Percentiles rank a stretch among this genome's conserved stretches.
These are phyloP conservation scores for Chenopodium berlandieri DNA, from an alignment of 148 eudicot species.

Conservation along the genomic window DNA sequence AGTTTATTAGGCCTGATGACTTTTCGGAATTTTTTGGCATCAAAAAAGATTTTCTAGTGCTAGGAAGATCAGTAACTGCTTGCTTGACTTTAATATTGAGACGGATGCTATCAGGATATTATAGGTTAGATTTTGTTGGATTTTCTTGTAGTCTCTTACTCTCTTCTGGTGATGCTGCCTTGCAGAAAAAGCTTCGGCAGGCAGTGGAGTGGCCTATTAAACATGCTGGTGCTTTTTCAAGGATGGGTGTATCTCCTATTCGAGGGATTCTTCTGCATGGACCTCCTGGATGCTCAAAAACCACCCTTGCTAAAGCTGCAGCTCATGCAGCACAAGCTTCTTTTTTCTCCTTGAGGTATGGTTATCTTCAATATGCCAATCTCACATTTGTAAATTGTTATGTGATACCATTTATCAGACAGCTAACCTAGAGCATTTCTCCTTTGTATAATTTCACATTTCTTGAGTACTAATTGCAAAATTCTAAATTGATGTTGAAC, in stretches of 20 bases:
- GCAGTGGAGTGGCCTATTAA: constrained; percentile 99
- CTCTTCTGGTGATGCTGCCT: constrained; percentile 13
- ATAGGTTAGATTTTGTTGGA: not conserved
- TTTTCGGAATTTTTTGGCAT: not conserved
- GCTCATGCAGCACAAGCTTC: constrained; percentile 95
- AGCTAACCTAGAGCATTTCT: not conserved
- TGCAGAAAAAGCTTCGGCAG: constrained; percentile 93
- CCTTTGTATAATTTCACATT: not conserved
- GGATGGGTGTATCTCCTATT: constrained; percentile 72
- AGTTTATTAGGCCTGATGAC: not conserved
- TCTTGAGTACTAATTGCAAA: not conserved
- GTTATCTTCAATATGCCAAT: not conserved
- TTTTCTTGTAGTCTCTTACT: constrained; percentile 15
- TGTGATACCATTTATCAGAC: not conserved
- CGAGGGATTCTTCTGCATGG: constrained; percentile 97
- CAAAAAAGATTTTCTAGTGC: not conserved
- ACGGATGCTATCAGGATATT: not conserved
- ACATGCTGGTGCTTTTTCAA: constrained; percentile 70
- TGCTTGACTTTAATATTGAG: not conserved
- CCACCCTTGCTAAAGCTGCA: constrained; percentile 97
- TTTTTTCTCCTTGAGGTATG: constrained; percentile 87
- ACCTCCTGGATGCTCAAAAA: constrained; percentile 99
- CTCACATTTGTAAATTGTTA: not conserved
- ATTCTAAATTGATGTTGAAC: constrained; percentile 9
- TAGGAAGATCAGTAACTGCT: not conserved